Base-by-base conservation (phyloP, 352 stramenopile species). In the Saprolegnia parasitica region DNA sequence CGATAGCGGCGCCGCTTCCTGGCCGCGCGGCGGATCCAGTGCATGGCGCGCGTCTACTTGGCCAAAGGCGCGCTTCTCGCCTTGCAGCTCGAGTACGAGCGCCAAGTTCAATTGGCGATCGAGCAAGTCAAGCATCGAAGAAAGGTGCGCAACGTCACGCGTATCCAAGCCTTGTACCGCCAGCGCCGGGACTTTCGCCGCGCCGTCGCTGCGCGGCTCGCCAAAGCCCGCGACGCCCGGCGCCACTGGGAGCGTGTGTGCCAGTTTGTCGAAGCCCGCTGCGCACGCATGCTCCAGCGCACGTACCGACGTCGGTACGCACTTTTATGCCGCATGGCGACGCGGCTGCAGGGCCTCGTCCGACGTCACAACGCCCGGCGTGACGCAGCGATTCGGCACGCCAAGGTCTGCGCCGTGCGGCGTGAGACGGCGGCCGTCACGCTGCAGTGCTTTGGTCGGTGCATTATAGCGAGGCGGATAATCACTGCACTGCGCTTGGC, bases 91-190 rank as follows among this genome's bases (percentile, higher is more conserved):
- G 63, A 58, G 16, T 70, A 61, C 47, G 63, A 70, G 40, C 46
- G 21, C 29, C 11, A 70, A 47, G 49, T 70, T 6, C 63, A 70
- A 62, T 13, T 52, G 11, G 63, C 63, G 11, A 61, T 70, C 18
- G 29, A 52, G 54, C 63, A 61, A 5, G 55, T 70, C 29, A 58
- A 70, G n/a, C 39, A 60, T 16, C 61, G 56, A 24, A 58, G 52
- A 37, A 65, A 37, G 32, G 55, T 70, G 5, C 46, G 63, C 24
- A 67, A 76, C 40, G 75, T 74, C 6, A 79, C 64, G 11, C 56
- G 42, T 16, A 82, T 85, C 54, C 75, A 85, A 26, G 73, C 54
- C 15, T 50, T 65, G 39, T 72, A 66, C 23, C 76, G 78, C 26
- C 75, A 71, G 16, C 63, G 63, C 5, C 63, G 63, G 5, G 63